A percentile compares a stretch with the other conserved stretches of the same genome.
Conservation (phyloP, 192 early-diverging fungal species). For the Umbelopsis vinacea region DNA sequence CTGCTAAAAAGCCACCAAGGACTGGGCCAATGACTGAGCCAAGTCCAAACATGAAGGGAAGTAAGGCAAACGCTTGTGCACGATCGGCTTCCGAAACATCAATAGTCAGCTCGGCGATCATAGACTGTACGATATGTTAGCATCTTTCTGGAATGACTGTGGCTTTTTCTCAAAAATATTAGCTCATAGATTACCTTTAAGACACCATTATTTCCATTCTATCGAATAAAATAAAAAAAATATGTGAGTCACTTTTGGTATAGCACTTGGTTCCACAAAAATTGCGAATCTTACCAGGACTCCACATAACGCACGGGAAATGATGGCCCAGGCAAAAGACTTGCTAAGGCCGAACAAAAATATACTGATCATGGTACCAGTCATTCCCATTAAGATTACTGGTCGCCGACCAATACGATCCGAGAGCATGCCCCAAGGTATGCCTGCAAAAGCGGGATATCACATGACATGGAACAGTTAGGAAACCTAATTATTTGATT, state of each 20-base stretch:
- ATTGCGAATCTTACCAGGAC: slow-evolving; percentile 40
- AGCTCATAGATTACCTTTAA: slow-evolving; percentile 46
- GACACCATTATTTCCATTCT: slow-evolving; percentile 69
- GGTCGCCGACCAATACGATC: slow-evolving; percentile 76
- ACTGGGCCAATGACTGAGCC: slow-evolving; percentile 63
- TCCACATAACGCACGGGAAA: slow-evolving; percentile 59
- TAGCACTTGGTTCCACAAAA: slow-evolving; percentile 1
- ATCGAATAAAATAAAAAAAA: neutral
- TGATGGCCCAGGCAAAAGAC: slow-evolving; percentile 54
- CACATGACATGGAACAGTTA: neutral
- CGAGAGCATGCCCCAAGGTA: slow-evolving; percentile 66
- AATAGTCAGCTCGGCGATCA: slow-evolving; percentile 78
- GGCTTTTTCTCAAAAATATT: neutral
- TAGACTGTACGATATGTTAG: slow-evolving; percentile 33
- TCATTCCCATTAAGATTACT: slow-evolving; percentile 69
- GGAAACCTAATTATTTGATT: neutral
- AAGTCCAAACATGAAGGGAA: slow-evolving; percentile 66
- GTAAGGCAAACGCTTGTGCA: slow-evolving; percentile 62
- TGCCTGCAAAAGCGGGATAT: slow-evolving; percentile 25
- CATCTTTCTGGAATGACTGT: neutral
- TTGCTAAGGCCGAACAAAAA: slow-evolving; percentile 67
- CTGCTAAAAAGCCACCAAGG: slow-evolving; percentile 70
- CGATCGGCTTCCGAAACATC: slow-evolving; percentile 58
- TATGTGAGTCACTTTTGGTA: neutral
- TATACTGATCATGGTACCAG: slow-evolving; percentile 65